Evolutionary conservation across 495 filamentous ascomycete species (phyloP).

Genomic region (Xanthoparmelia taractica): DNA sequence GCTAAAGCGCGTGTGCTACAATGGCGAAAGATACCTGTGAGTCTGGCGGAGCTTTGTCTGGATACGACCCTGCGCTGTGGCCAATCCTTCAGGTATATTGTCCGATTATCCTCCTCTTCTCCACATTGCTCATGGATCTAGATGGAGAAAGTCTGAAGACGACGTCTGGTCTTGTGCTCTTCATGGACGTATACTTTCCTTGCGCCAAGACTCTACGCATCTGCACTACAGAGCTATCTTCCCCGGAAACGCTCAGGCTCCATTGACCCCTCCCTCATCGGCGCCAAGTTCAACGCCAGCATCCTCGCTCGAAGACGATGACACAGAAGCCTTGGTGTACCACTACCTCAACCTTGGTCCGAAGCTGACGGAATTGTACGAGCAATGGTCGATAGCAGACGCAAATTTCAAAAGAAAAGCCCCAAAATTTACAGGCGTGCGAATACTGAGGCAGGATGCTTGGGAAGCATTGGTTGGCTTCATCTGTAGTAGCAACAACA

Average conservation of each 20-base stretch:
- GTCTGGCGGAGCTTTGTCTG: slow-evolving; percentile 74
- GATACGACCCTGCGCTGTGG: slow-evolving; percentile 87
- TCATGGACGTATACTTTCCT: slow-evolving; percentile 71
- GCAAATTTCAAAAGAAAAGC: slow-evolving; percentile 85
- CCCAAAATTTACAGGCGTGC: slow-evolving; percentile 78
- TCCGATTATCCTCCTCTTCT: not conserved
- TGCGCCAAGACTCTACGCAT: slow-evolving; percentile 70
- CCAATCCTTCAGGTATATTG: slow-evolving; percentile 67
- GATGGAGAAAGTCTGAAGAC: slow-evolving; percentile 74
- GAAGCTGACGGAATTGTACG: slow-evolving; percentile 67
- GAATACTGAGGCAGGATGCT: slow-evolving; percentile 90
- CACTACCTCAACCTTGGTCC: slow-evolving; percentile 78
- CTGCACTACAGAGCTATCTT: slow-evolving; percentile 75
- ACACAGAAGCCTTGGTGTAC: slow-evolving; percentile 58
- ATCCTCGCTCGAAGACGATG: slow-evolving; percentile 39
- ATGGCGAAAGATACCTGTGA: slow-evolving; percentile 77
- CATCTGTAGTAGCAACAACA: slow-evolving; percentile 98
- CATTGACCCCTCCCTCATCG: slow-evolving; percentile 34
- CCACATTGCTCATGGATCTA: slow-evolving; percentile 24
- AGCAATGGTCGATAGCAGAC: slow-evolving; percentile 79
- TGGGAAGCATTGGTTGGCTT: slow-evolving; percentile 94
- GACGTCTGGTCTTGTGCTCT: slow-evolving; percentile 91
- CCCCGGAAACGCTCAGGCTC: slow-evolving; percentile 33
- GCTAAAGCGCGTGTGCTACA: slow-evolving; percentile 42
- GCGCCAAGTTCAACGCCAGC: slow-evolving; percentile 23